Base-by-base conservation (phyloP, 805 yeast genomes). In the Schwanniomyces vanrijiae region DNA sequence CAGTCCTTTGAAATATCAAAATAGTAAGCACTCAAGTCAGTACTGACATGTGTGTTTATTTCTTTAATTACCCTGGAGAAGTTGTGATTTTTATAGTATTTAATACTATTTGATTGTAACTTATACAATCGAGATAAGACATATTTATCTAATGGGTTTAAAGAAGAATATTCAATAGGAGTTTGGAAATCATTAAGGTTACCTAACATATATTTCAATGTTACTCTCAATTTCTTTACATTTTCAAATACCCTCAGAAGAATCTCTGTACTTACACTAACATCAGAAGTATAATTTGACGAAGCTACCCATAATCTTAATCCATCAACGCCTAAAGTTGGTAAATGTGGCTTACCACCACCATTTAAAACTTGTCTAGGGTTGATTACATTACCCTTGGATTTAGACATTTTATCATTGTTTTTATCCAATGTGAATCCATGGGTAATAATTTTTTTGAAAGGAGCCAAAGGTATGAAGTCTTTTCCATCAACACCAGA, bases 401-500 rank as follows among this genome's bases (percentile, higher is more conserved):
- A 89, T 61, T 94, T 94, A 3, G 97, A 91, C 98, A 92, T 92
- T 59, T 94, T 94, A 47, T 78, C 77, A 14, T 94, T 92, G 51
- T 84, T 80, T 53, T 83, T 89, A 68, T 94, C 99, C 49, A 94
- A 69, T 0, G 88, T 86, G 61, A 94, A 94, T 0, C 99, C 99
- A 65, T 94, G 99, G 0, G 99, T 94, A 22, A 94, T 77, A 31
- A 94, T 79, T 20, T 77, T 75, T 49, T 77, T 78, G 65, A 80
- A 94, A 0, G 99, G 98, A 1, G 70, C 68, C 3, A 56, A 58
- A 0, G 69, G 53, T 31, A 67, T 56, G 52, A 66, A 68, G 11
- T 58, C 40, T 8, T 43, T 51, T 3, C 62, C 62, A 9, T 67
- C 58, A 3, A 86, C 87, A 2, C 76, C 76, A 1, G 75, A 68